Percentiles rank a stretch among this genome's conserved stretches.
Evolutionary conservation across 2,329 filamentous ascomycete species (phyloP).

Genomic region (Clarireedia sp.): DNA sequence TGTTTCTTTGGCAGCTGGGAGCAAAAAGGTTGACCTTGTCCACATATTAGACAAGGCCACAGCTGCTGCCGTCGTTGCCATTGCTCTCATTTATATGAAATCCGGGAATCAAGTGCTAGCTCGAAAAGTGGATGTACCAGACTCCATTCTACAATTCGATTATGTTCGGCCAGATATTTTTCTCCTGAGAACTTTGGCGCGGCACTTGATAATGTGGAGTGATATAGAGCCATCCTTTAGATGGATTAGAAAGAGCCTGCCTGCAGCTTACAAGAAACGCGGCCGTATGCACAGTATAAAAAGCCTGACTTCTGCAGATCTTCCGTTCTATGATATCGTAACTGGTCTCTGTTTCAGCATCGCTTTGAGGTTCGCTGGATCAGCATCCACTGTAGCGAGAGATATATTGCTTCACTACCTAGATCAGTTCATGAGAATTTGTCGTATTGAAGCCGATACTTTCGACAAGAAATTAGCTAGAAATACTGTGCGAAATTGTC

Average conservation of each 20-base stretch:
- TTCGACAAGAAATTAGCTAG: conserved; percentile 83
- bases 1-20: conserved; percentile 74
- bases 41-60: conserved; percentile 90
- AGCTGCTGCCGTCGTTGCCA: conserved; percentile 83
- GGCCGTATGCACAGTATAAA: conserved; percentile 52
- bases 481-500: conserved; percentile 80
- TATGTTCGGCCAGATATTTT: conserved; percentile 92
- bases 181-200: conserved; percentile 78
- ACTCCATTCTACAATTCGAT: conserved; percentile 85
- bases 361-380: conserved; percentile 67
- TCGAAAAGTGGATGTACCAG: conserved; percentile 85
- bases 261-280: conserved; percentile 56
- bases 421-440: conserved; percentile 76
- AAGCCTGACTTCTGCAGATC: conserved; percentile 67
- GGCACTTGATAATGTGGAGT: conserved; percentile 90
- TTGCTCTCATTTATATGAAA: conserved; percentile 94
- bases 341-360: conserved; percentile 80
- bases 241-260: conserved; percentile 73
- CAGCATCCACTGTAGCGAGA: conserved; percentile 60
- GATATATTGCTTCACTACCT: conserved; percentile 79
- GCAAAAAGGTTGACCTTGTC: conserved; percentile 84
- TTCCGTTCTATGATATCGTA: conserved; percentile 88
- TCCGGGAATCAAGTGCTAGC: conserved; percentile 82
- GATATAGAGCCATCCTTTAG: conserved; percentile 62
- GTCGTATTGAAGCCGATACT: conserved; percentile 43